Percentiles rank a stretch among this genome's conserved stretches.
Conservation (phyloP, 768 basidiomycete genomes). For the Ramaria sp. region DNA sequence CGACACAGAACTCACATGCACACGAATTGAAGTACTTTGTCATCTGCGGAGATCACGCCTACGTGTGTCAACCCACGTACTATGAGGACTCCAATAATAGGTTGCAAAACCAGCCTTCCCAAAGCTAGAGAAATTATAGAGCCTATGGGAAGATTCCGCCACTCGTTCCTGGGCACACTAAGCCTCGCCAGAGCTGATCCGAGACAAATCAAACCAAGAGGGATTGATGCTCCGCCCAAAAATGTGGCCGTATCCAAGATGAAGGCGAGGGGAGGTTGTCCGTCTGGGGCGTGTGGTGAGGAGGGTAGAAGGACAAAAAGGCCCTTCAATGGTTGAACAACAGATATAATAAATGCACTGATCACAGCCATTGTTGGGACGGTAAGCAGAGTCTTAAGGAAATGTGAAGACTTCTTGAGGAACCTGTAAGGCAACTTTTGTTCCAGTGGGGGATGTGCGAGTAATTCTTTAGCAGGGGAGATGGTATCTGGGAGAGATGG, state of each 20-base stretch:
- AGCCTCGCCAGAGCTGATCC: conserved; percentile 54
- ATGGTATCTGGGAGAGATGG: not conserved
- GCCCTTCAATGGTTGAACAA: conserved; percentile 46
- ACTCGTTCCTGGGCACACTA: conserved; percentile 34
- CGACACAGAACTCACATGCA: conserved; percentile 43
- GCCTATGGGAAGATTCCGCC: conserved; percentile 35
- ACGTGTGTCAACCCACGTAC: conserved; percentile 35
- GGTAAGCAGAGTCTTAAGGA: conserved; percentile 29
- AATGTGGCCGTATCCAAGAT: conserved; percentile 46
- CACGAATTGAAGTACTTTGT: conserved; percentile 53
- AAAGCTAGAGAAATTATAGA: conserved; percentile 44
- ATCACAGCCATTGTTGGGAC: conserved; percentile 46
- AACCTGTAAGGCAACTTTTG: not conserved
- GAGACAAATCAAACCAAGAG: conserved; percentile 49
- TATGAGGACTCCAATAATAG: conserved; percentile 50
- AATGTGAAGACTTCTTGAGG: not conserved
- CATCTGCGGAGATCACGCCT: conserved; percentile 36
- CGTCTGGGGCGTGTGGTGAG: conserved; percentile 45
- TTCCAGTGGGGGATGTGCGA: not conserved
- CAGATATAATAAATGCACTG: conserved; percentile 41
- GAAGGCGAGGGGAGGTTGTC: conserved; percentile 54
- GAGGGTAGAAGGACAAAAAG: conserved; percentile 42
- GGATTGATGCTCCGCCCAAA: conserved; percentile 52
- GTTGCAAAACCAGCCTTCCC: conserved; percentile 44
- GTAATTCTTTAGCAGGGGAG: not conserved